A percentile compares a stretch with the other conserved stretches of the same genome.
Evolutionary conservation across 371 early-diverging fungal species (phyloP).

Genomic region (Saksenaea vasiformis): DNA sequence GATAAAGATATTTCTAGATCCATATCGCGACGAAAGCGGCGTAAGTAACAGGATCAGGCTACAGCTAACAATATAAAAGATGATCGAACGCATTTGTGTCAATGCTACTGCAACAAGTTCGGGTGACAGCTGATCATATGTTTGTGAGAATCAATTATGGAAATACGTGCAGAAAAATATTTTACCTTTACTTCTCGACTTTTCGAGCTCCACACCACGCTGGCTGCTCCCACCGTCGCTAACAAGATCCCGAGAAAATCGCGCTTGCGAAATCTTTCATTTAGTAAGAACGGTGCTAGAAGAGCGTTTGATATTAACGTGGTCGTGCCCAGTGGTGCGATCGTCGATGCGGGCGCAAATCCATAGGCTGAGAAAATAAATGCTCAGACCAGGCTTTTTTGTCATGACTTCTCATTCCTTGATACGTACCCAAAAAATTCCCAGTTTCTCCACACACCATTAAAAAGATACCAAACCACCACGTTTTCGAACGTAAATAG

Average conservation of each 20-base stretch:
- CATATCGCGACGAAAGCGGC: conserved; percentile 44
- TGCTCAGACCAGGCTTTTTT: neutral
- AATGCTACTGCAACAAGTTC: conserved; percentile 55
- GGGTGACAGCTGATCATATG: conserved; percentile 42
- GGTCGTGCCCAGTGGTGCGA: conserved; percentile 74
- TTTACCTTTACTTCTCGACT: conserved; percentile 49
- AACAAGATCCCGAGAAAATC: conserved; percentile 61
- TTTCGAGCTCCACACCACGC: conserved; percentile 61
- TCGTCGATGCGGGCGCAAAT: conserved; percentile 69
- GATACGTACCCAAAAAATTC: conserved; percentile 42
- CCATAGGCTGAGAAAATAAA: conserved; percentile 54
- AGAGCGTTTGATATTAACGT: conserved; percentile 65
- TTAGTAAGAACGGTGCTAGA: conserved; percentile 64
- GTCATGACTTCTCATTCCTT: neutral
- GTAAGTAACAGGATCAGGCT: conserved; percentile 31
- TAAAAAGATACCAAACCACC: conserved; percentile 68
- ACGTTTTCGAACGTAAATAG: conserved; percentile 55
- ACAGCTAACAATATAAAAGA: conserved; percentile 51
- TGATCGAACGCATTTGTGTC: conserved; percentile 51
- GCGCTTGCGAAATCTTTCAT: conserved; percentile 56
- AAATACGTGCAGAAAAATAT: conserved; percentile 6
- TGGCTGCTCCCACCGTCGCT: conserved; percentile 63
- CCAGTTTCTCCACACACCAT: conserved; percentile 58
- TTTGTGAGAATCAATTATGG: conserved; percentile 3
- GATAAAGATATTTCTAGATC: conserved; percentile 54